These are phyloP conservation scores for Chenopodium quinoa DNA, from an alignment of 148 eudicot genomes.

Conservation along the genomic window DNA sequence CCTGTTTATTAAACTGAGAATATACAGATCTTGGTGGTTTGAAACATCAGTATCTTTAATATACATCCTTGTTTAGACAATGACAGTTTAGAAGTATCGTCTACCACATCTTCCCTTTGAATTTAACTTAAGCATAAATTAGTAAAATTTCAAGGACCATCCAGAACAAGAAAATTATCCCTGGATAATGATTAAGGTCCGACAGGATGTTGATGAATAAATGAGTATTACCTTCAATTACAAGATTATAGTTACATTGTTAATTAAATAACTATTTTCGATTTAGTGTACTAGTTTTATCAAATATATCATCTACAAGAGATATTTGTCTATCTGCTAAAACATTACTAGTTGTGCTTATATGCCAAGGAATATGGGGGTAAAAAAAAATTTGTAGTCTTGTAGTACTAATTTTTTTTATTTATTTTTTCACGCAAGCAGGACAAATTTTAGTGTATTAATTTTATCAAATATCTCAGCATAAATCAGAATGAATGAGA, in stretches of 20 bases:
- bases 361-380: background rate
- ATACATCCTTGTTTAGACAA: background rate
- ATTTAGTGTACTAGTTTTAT: no score
- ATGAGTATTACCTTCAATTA: background rate
- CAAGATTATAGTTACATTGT: background rate
- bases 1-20: background rate
- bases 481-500: background rate
- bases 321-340: background rate
- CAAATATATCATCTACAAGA: no score
- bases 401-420: background rate
- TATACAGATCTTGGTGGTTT: background rate
- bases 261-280: no score
- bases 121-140: no score
- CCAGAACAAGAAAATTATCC: no score
- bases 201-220: background rate
- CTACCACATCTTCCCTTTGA: background rate
- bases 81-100: background rate
- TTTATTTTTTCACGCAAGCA: no score
- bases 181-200: background rate
- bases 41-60: no score
- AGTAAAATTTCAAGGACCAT: background rate
- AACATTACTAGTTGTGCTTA: background rate
- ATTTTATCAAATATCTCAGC: background rate
- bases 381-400: background rate
- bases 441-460: no score